phyloP scores from a whole-genome alignment of 441 rosid species.

The Omphalea diandra region DNA sequence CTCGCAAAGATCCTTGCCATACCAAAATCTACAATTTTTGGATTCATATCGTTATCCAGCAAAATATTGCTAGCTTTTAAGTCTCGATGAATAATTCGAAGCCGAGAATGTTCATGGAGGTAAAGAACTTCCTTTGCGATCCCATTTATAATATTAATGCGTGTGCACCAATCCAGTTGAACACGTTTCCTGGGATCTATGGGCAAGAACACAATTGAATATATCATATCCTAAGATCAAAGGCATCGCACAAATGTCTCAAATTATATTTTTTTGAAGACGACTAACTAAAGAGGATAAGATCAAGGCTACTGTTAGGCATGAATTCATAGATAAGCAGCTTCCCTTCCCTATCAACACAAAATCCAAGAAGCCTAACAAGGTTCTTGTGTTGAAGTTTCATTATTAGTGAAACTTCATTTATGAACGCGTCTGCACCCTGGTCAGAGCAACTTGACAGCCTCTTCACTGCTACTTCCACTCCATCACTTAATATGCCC shows the following conservation, averaged over 20 bases:
- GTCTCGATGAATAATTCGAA: slow-evolving; percentile 42
- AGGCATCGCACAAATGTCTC: too few species aligned
- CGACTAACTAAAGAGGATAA: slow-evolving; percentile 34
- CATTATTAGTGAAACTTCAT: slow-evolving; percentile 39
- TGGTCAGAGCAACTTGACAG: slow-evolving; percentile 40
- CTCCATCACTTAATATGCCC: slow-evolving; percentile 40
- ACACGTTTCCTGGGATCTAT: slow-evolving; percentile 31
- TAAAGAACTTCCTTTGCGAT: slow-evolving; percentile 42
- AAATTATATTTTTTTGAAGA: neutral
- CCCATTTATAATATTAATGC: slow-evolving; percentile 34
- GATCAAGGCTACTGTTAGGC: slow-evolving; percentile 44
- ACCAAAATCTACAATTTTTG: slow-evolving; percentile 49
- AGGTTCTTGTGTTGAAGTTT: slow-evolving; percentile 45
- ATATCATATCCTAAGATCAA: neutral
- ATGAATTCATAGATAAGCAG: slow-evolving; percentile 40
- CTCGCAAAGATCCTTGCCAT: slow-evolving; percentile 39
- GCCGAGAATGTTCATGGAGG: slow-evolving; percentile 47
- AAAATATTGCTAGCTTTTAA: slow-evolving; percentile 42
- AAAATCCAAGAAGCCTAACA: slow-evolving; percentile 40
- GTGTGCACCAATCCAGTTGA: slow-evolving; percentile 32
- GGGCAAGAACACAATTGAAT: too few species aligned
- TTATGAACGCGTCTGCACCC: slow-evolving; percentile 32
- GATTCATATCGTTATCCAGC: slow-evolving; percentile 37
- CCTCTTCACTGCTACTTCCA: slow-evolving; percentile 46
- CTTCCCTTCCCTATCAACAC: slow-evolving; percentile 31